A percentile compares a stretch with the other conserved stretches of the same genome.
Evolutionary conservation across 176 grass and related monocot species (phyloP).

Genomic region (Musa schizocarpa): DNA sequence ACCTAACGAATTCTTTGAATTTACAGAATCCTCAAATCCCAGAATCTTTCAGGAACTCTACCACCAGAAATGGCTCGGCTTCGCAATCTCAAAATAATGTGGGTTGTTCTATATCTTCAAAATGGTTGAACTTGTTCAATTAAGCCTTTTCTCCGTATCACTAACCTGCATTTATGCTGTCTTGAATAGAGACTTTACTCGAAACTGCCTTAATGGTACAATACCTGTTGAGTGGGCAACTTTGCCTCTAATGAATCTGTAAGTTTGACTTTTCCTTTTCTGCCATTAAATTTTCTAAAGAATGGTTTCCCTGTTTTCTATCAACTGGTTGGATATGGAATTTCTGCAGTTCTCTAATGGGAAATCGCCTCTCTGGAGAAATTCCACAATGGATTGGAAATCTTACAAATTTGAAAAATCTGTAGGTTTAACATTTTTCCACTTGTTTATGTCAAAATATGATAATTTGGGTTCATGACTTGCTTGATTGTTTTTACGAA

Average conservation of each 20-base stretch:
- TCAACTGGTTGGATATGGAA: background rate
- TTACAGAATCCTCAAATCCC: background rate
- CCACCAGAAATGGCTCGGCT: conserved; percentile 6
- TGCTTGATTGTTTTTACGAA: background rate
- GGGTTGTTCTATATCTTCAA: background rate
- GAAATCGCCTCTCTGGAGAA: background rate
- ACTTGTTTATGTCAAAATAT: background rate
- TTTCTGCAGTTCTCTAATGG: background rate
- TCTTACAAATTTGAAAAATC: background rate
- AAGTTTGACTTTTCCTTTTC: background rate
- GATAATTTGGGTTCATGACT: background rate
- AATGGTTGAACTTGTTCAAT: background rate
- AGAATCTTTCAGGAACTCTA: background rate
- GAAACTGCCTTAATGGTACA: conserved; percentile 6
- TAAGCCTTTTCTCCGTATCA: background rate
- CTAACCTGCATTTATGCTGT: background rate
- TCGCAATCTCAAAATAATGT: background rate
- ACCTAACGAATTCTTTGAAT: background rate
- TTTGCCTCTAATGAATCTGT: background rate
- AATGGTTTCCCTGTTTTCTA: background rate
- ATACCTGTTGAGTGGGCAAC: background rate
- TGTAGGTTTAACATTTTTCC: background rate
- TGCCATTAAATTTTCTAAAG: background rate
- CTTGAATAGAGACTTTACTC: background rate
- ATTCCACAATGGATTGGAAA: conserved; percentile 3